Percentiles rank a stretch among this genome's conserved stretches.
These are phyloP conservation scores for Kwoniella shivajii DNA, from an alignment of 1,284 basidiomycete species.

Conservation along the genomic window DNA sequence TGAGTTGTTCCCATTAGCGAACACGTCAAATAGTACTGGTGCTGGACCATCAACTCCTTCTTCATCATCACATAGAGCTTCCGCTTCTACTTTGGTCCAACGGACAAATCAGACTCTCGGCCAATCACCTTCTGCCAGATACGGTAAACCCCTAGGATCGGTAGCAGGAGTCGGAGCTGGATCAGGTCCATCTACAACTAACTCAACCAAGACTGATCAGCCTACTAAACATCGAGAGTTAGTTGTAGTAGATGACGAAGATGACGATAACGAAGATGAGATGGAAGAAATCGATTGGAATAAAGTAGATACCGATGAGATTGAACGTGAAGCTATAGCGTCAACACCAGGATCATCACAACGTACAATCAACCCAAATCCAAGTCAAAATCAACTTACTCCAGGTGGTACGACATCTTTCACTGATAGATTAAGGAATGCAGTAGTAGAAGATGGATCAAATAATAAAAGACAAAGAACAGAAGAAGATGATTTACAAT, in stretches of 20 bases:
- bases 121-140: slow-evolving; percentile 14
- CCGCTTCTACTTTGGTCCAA: slow-evolving; percentile 7
- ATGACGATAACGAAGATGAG: slow-evolving; percentile 12
- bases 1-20: slow-evolving; percentile 19
- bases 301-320: slow-evolving; percentile 37
- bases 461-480: slow-evolving; percentile 25
- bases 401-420: not conserved
- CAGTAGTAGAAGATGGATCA: slow-evolving; percentile 15
- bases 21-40: not conserved
- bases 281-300: slow-evolving; percentile 44
- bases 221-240: not conserved
- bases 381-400: not conserved
- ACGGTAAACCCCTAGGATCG: slow-evolving; percentile 9
- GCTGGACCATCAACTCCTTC: slow-evolving; percentile 6
- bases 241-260: not conserved
- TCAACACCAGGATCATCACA: slow-evolving; percentile 30
- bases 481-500: not conserved
- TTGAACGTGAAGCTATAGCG: slow-evolving; percentile 42
- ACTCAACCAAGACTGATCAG: not conserved
- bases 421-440: slow-evolving; percentile 22
- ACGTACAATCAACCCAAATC: slow-evolving; percentile 8
- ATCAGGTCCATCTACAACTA: not conserved
- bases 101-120: slow-evolving; percentile 15
- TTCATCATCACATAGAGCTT: slow-evolving; percentile 13
- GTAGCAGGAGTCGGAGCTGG: not conserved